phyloP scores from a whole-genome alignment of 352 stramenopile species.

The Pythium rhizo-oryzae region DNA sequence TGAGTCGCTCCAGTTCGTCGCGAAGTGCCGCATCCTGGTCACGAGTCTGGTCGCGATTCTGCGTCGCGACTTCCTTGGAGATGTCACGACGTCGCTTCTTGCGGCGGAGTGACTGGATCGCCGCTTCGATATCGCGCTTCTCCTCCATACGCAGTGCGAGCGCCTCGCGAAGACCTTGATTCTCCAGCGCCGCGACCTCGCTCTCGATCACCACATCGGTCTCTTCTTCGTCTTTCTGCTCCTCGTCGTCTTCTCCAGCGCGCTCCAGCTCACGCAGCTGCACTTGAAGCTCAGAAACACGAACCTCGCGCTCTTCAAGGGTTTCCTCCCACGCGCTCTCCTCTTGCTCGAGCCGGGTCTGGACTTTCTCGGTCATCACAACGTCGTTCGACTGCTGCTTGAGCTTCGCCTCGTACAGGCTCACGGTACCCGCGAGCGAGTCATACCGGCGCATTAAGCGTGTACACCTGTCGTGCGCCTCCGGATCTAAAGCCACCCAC shows the following conservation, averaged over 20 bases:
- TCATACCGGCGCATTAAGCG: slow-evolving; percentile 45
- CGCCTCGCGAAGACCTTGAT: slow-evolving; percentile 43
- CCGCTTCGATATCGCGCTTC: slow-evolving; percentile 61
- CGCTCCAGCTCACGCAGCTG: slow-evolving; percentile 48
- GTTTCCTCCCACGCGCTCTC: slow-evolving; percentile 63
- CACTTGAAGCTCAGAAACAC: slow-evolving; percentile 50
- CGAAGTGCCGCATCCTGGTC: slow-evolving; percentile 22
- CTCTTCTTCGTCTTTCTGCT: slow-evolving; percentile 26
- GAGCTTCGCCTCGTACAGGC: slow-evolving; percentile 41
- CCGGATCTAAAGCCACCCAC: slow-evolving; percentile 9
- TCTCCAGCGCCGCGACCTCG: slow-evolving; percentile 26
- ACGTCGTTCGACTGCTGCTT: slow-evolving; percentile 40
- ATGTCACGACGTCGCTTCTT: slow-evolving; percentile 35
- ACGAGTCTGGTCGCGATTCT: not conserved
- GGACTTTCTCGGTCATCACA: slow-evolving; percentile 53
- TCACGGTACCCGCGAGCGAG: slow-evolving; percentile 41
- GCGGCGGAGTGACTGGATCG: slow-evolving; percentile 52
- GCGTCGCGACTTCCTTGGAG: too few species aligned
- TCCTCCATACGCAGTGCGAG: slow-evolving; percentile 59
- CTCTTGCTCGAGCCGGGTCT: slow-evolving; percentile 56
- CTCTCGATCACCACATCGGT: slow-evolving; percentile 25
- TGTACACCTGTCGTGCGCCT: slow-evolving; percentile 17
- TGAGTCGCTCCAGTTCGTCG: slow-evolving; percentile 38
- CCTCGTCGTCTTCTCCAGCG: slow-evolving; percentile 23
- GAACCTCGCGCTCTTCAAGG: slow-evolving; percentile 54